These are phyloP conservation scores for Penicillium soppii DNA, from an alignment of 495 filamentous ascomycete genomes.

Conservation along the genomic window DNA sequence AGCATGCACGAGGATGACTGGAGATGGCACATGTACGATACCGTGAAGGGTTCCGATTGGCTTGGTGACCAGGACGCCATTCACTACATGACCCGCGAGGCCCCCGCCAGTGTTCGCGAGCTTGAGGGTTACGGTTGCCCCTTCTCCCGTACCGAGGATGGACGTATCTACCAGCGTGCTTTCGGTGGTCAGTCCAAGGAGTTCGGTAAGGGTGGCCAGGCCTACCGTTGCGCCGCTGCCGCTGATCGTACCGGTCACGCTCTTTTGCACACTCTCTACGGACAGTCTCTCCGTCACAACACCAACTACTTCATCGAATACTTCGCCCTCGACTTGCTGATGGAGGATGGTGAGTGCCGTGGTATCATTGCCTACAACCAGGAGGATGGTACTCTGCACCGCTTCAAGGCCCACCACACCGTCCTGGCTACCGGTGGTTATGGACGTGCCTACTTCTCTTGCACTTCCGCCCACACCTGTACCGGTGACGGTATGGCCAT, in stretches of 20 bases:
- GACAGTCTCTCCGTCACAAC: constrained; percentile 94
- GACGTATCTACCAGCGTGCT: constrained; percentile 96
- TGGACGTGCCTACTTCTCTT: constrained; percentile 95
- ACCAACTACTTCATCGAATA: constrained; percentile 99
- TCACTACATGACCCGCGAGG: constrained; percentile 98
- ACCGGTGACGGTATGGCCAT: constrained; percentile 99
- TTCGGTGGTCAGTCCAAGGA: constrained; percentile 97
- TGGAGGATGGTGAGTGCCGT: constrained; percentile 94
- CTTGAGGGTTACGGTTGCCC: constrained; percentile 97
- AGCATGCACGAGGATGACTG: constrained; percentile 90
- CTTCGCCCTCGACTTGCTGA: constrained; percentile 93
- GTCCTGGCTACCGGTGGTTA: constrained; percentile 96
- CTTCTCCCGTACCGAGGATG: constrained; percentile 96
- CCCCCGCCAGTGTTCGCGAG: constrained; percentile 87
- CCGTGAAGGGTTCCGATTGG: constrained; percentile 98
- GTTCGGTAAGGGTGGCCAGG: constrained; percentile 93
- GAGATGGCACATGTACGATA: constrained; percentile 99
- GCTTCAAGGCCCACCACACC: constrained; percentile 93
- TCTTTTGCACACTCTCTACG: constrained; percentile 95
- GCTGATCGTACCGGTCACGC: constrained; percentile 96
- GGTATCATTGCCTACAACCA: constrained; percentile 97
- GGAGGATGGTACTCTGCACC: constrained; percentile 95
- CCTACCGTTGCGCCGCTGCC: constrained; percentile 92
- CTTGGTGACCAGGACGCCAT: constrained; percentile 98
- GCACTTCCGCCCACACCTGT: constrained; percentile 96